Evolutionary conservation across 139 green algal genomes (phyloP).

Genomic region (Chlorella sp.): DNA sequence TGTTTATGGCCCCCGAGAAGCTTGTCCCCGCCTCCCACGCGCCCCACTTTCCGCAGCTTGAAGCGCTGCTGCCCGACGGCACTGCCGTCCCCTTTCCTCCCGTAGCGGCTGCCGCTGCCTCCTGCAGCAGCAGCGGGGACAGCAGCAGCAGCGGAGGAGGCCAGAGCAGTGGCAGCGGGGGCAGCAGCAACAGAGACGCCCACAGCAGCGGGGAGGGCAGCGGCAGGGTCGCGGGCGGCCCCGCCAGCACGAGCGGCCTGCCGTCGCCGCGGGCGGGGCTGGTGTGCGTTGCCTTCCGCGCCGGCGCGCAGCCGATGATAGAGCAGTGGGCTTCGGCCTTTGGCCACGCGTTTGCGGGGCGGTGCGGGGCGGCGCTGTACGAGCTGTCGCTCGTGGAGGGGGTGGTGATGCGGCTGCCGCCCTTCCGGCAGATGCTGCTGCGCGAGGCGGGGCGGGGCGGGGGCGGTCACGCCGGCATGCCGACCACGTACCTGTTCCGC

Average conservation of each 20-base stretch:
- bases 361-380: background rate
- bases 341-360: conserved; percentile 21
- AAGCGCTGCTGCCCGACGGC: background rate
- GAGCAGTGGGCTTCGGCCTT: conserved; percentile 34
- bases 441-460: no score
- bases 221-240: background rate
- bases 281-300: conserved; percentile 51
- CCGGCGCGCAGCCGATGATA: conserved; percentile 53
- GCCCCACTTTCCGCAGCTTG: conserved; percentile 26
- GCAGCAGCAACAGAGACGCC: background rate
- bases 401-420: conserved; percentile 50
- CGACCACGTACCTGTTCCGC: conserved; percentile 23
- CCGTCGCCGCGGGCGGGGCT: conserved; percentile 7
- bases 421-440: conserved; percentile 48
- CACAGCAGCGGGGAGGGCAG: background rate
- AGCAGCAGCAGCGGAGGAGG: background rate
- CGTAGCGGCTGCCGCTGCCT: no score
- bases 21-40: conserved; percentile 19
- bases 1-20: conserved; percentile 30
- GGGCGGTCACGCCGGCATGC: background rate
- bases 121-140: background rate
- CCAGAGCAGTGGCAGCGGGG: background rate
- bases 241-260: no score
- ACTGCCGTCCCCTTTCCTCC: conserved; percentile 2
- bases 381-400: conserved; percentile 55